Conservation (phyloP, 2,329 filamentous ascomycete genomes). For the Claviceps cyperi region DNA sequence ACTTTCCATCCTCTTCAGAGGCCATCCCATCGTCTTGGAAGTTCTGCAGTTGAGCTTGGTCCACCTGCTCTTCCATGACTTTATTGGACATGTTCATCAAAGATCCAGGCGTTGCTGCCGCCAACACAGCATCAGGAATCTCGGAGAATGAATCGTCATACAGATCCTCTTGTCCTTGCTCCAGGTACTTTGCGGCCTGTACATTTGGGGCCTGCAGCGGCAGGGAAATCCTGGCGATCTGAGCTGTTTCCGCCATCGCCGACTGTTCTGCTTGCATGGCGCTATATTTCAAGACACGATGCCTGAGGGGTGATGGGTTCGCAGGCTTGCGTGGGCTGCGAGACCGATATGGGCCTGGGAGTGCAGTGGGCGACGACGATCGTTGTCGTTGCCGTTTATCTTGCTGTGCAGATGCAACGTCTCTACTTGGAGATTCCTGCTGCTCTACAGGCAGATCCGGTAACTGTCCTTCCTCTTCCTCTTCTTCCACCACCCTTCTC, state of each 20-base stretch:
- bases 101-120: constrained; percentile 30
- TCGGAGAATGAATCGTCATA: constrained; percentile 45
- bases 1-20: background rate
- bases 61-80: constrained; percentile 5
- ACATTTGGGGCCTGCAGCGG: constrained; percentile 3
- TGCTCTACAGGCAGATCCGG: constrained; percentile 6
- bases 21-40: background rate
- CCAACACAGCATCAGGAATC: constrained; percentile 35
- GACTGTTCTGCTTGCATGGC: constrained; percentile 11
- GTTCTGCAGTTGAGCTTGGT: background rate
- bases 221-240: background rate
- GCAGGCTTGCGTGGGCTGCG: constrained; percentile 22
- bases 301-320: constrained; percentile 17
- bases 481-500: background rate
- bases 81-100: constrained; percentile 1
- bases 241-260: background rate
- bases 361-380: constrained; percentile 11
- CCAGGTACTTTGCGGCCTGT: constrained; percentile 6
- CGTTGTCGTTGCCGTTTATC: background rate
- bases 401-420: background rate
- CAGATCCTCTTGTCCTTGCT: constrained; percentile 17
- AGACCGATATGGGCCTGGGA: constrained; percentile 15
- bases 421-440: constrained; percentile 5
- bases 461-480: background rate
- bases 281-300: constrained; percentile 19